These are phyloP conservation scores for Jaltomata sinuosa DNA, from an alignment of 257 asterid genomes.

Conservation along the genomic window DNA sequence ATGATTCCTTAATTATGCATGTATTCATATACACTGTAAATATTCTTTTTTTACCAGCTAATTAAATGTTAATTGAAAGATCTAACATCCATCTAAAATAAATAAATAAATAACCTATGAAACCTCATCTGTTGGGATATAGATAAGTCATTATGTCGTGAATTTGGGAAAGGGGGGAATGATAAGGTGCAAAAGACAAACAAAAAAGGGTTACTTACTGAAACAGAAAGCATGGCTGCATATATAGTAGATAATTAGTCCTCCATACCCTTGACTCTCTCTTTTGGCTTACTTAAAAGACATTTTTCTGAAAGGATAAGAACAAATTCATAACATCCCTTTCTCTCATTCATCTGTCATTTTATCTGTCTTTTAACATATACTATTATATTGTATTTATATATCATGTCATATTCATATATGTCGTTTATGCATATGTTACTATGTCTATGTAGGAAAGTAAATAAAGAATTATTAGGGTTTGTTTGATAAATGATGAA, in stretches of 20 bases:
- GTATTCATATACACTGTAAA: too few relatives aligned
- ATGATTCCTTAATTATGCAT: too few relatives aligned
- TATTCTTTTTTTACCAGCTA: not conserved
- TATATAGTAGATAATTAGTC: not conserved
- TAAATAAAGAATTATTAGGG: too few relatives aligned
- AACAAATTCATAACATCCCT: constrained; percentile 16
- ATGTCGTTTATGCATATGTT: not conserved
- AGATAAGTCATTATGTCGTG: not conserved
- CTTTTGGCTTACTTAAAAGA: not conserved
- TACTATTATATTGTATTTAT: not conserved
- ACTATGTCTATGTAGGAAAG: too few relatives aligned
- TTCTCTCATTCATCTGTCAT: not conserved
- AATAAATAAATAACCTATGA: not conserved
- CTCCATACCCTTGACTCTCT: not conserved
- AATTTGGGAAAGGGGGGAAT: not conserved
- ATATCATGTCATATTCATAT: not conserved
- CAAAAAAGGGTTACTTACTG: constrained; percentile 1
- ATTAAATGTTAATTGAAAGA: not conserved
- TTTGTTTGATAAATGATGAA: too few relatives aligned
- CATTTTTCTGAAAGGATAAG: constrained; percentile 22
- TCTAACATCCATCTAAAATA: not conserved
- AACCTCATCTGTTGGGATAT: not conserved
- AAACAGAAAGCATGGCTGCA: constrained; percentile 22
- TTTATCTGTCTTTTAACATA: not conserved
- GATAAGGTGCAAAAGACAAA: constrained; percentile 16